A percentile compares a stretch with the other conserved stretches of the same genome.
phyloP scores from a whole-genome alignment of 768 basidiomycete species.

The Termitomyces sp. region DNA sequence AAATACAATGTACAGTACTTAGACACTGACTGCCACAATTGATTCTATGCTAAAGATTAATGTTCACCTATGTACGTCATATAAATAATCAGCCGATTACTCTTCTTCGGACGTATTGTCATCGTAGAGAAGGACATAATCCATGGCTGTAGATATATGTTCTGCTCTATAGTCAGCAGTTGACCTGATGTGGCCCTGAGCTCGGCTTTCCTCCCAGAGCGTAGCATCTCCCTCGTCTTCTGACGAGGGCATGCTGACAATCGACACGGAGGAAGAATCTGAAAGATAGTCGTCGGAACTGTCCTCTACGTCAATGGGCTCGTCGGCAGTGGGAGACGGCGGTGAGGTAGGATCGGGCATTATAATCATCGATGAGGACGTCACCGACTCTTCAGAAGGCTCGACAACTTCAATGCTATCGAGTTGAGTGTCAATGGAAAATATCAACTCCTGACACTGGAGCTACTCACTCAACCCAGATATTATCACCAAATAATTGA shows the following conservation, averaged over 20 bases:
- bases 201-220: slow-evolving; percentile 58
- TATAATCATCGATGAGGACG: slow-evolving; percentile 64
- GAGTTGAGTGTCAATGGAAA: slow-evolving; percentile 2
- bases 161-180: slow-evolving; percentile 22
- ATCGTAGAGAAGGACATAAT: slow-evolving; percentile 75
- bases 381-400: slow-evolving; percentile 48
- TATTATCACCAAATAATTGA: slow-evolving; percentile 63
- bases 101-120: slow-evolving; percentile 57
- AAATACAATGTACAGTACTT: too few relatives aligned
- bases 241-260: slow-evolving; percentile 60
- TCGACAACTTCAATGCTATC: slow-evolving; percentile 67
- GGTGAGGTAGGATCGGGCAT: slow-evolving; percentile 50
- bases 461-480: slow-evolving; percentile 74
- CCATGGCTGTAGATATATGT: slow-evolving; percentile 33
- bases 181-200: slow-evolving; percentile 17
- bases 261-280: slow-evolving; percentile 49
- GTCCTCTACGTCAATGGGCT: slow-evolving; percentile 21
- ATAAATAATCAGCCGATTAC: slow-evolving; percentile 9
- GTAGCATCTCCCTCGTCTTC: slow-evolving; percentile 49
- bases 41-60: not conserved
- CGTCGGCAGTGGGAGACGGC: not conserved
- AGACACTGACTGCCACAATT: not conserved
- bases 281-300: slow-evolving; percentile 34
- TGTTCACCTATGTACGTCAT: not conserved
- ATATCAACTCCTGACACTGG: not conserved